Base-by-base conservation (phyloP, 169 alveolate genomes). In the Babesia bigemina region DNA sequence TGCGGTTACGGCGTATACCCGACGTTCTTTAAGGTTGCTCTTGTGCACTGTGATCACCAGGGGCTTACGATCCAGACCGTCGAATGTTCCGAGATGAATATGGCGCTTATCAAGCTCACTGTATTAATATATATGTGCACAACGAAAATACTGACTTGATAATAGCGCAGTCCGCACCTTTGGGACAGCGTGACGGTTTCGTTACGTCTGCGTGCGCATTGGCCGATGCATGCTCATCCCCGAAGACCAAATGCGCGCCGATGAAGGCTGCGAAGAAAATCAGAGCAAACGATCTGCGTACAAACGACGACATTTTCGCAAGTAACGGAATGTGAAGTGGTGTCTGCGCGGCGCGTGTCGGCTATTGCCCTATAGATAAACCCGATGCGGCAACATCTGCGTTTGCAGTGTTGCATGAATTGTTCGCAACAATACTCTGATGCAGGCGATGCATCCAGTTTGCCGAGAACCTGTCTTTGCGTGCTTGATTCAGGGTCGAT, bases 31-130 rank as follows among this genome's bases (percentile, higher is more conserved):
- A 24, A 81, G 62, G 4, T 62, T 63, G 14, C 67, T 29, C 66
- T 81, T 81, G 58, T n/a, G 11, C 16, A 81, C 56, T 6, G 72
- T 81, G 24, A 81, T 19, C 28, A 62, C 75, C 19, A 63, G 24
- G 14, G 84, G 77, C 6, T 22, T 24, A 10, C 1, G 0, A 1
- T 66, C 21, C 6, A 3, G 2, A 6, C 33, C 65, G 22, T 33
- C 19, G 28, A 9, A 56, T 3, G 76, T 48, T 0, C 82, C 82
- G 16, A 63, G 60, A n/a, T 63, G 58, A 3, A 63, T 24, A 22
- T 63, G 61, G 39, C 6, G 39, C 39, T 33, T 33, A 4, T 33
- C 39, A 33, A 4, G 10, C 6, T 33, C 6, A 33, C 39, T 33
- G 39, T 6, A 33, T 33, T 2, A 6, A 4, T 4, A 33, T 33